These are phyloP conservation scores for Echium plantagineum DNA, from an alignment of 257 asterid species.

Conservation along the genomic window DNA sequence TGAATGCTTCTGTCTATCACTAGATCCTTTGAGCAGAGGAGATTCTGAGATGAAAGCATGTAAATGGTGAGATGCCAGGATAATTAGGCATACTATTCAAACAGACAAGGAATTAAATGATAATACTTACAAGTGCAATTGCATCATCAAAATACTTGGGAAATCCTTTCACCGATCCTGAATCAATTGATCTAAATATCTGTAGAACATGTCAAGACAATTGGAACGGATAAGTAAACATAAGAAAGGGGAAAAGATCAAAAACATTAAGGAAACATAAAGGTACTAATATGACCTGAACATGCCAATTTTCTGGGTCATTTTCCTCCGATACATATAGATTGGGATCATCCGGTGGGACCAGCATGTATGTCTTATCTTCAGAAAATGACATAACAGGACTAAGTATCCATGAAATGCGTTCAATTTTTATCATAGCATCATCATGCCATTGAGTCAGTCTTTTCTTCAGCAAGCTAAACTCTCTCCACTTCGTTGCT, in stretches of 20 bases:
- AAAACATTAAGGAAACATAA: slow-evolving; percentile 7
- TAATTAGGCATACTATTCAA: neutral
- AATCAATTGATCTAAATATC: slow-evolving; percentile 92
- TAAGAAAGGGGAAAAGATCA: slow-evolving; percentile 13
- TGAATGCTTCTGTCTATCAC: slow-evolving; percentile 82
- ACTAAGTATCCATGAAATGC: slow-evolving; percentile 88
- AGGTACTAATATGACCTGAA: slow-evolving; percentile 43
- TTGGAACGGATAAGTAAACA: slow-evolving; percentile 7
- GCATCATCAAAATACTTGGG: slow-evolving; percentile 52
- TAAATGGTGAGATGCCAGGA: neutral
- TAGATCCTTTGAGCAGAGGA: slow-evolving; percentile 51
- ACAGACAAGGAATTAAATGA: neutral
- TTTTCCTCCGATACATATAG: slow-evolving; percentile 43
- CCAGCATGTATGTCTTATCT: slow-evolving; percentile 33
- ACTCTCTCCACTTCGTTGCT: slow-evolving; percentile 89
- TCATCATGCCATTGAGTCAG: slow-evolving; percentile 76
- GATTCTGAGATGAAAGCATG: slow-evolving; percentile 39
- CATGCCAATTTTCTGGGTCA: slow-evolving; percentile 76
- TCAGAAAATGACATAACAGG: slow-evolving; percentile 42
- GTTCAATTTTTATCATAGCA: slow-evolving; percentile 81
- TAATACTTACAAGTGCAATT: slow-evolving; percentile 35
- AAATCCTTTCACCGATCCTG: slow-evolving; percentile 78
- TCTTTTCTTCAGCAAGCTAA: slow-evolving; percentile 58
- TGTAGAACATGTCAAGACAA: slow-evolving; percentile 20
- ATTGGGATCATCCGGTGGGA: slow-evolving; percentile 55